A percentile compares a stretch with the other conserved stretches of the same genome.
phyloP scores from a whole-genome alignment of 2,329 filamentous ascomycete species.

The Monosporascus sp. region DNA sequence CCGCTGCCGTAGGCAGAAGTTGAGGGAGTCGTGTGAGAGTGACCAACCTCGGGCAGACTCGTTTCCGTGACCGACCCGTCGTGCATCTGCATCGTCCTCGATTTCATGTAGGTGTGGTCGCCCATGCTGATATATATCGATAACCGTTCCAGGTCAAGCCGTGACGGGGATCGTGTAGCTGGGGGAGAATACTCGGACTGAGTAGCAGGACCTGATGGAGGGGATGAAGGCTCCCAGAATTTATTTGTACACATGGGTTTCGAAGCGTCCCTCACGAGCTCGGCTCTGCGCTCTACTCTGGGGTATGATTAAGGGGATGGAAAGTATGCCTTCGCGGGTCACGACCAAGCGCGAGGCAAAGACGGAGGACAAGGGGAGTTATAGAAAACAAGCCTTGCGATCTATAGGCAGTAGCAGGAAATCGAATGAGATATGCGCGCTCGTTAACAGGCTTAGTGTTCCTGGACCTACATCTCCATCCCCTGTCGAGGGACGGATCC shows the following conservation, averaged over 20 bases:
- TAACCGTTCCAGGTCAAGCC: conserved; percentile 7
- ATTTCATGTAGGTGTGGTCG: conserved; percentile 17
- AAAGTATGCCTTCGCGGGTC: conserved; percentile 15
- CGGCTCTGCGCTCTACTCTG: not conserved
- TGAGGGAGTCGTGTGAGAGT: conserved; percentile 15
- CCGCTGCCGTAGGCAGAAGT: conserved; percentile 19
- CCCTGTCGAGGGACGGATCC: conserved; percentile 3
- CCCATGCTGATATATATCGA: conserved; percentile 18
- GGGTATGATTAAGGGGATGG: conserved; percentile 5
- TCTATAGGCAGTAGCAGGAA: conserved; percentile 11
- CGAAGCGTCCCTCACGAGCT: conserved; percentile 5
- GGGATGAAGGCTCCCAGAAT: conserved; percentile 10
- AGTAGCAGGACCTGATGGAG: conserved; percentile 9
- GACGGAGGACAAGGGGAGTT: conserved; percentile 17
- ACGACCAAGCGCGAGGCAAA: conserved; percentile 11
- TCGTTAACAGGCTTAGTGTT: conserved; percentile 10
- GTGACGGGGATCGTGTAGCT: conserved; percentile 9
- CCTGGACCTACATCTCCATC: conserved; percentile 11
- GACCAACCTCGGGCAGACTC: conserved; percentile 13
- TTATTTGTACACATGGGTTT: conserved; percentile 19
- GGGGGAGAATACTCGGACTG: conserved; percentile 8
- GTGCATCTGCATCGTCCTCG: conserved; percentile 15
- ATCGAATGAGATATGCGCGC: conserved; percentile 11
- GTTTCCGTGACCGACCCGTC: conserved; percentile 15
- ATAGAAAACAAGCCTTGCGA: conserved; percentile 18